Evolutionary conservation across 2,329 filamentous ascomycete genomes (phyloP), one percentile per base, ranked within the genome.

Genomic region (Hawksworthiomyces lignivorus): DNA sequence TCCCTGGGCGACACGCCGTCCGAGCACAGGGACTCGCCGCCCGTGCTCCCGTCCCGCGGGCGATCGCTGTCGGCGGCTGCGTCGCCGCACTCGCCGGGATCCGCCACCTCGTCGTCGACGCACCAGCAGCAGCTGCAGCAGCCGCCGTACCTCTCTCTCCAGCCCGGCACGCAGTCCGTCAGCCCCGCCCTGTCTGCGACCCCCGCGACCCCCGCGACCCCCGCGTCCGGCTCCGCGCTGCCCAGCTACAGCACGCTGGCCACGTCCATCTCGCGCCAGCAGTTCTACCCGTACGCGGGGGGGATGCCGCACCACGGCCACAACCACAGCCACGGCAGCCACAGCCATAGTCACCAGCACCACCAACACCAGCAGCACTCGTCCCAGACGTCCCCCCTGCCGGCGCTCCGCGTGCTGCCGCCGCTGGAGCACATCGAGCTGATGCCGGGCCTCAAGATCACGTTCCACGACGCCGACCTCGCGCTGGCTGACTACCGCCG

Each of bases 381-480:
- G 26, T 20, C 31, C 5, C 5, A 14, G 29, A 15, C 36, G 12
- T 21, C 39, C 10, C 21, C n/a, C 37, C 29, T 30, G 11, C 32
- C 39, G 11, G 3, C 26, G 18, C n/a, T 46, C 11, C 36, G 36
- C 11, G n/a, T n/a, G n/a, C 27, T 39, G 2, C 37, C 41, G 18
- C 43, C 39, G 4, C 34, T 42, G 7, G 44, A 45, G 15, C 44
- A 45, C n/a, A 46, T 57, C 33, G 56, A 60, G 8, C 54, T 68
- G 10, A 51, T 63, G 0, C 63, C 63, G 0, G 62, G 57, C 3
- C 56, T 67, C 21, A 47, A 51, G 11, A 41, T 68, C 19, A 56
- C 59, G 1, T 52, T 56, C 7, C 35, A 50, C 5, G 55, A 67
- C 24, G 64, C 62, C 7, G 47, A 56, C 4, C 47, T 52, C 1